Evolutionary conservation across 306 rosid species (phyloP), one percentile per base, ranked within the genome.

Genomic region (Carpinus fangiana): DNA sequence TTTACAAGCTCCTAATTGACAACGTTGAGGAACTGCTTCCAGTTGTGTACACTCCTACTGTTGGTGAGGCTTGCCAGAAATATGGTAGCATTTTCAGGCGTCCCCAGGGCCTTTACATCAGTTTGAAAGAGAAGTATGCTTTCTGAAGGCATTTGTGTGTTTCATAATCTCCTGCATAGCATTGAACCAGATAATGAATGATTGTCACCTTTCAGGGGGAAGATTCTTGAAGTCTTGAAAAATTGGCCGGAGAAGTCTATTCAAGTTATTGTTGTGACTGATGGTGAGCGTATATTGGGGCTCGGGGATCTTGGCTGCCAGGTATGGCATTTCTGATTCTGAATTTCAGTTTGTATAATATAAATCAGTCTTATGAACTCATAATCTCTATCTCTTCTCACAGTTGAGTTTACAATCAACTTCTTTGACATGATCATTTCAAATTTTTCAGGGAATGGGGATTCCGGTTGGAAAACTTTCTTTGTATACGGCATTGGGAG

Each of bases 281-380:
- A 95, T 65, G 98, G 98, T 43, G 98, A 95, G 88, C 98, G 98
- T 66, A 95, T 95, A 75, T 78, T 95, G 82, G 98, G 98, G 78
- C 98, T 95, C 10, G 98, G 98, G 71, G 98, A 95, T 87, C 98
- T 95, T 60, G 98, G 98, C 59, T 89, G 97, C 89, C 98, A 95
- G 97, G 98, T 94, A 78, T 38, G 34, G 14, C 46, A 31, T 13
- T 38, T 38, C 59, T 70, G 36, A 13, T 51, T 70, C 56, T 78
- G 31, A 57, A 26, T 48, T 76, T 74, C 74, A 68, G 18, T 45
- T 55, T 34, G 7, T 38, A 1, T 45, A 8, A 26, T 70, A 21
- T 79, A 82, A 75, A 16, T 61, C 55, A 45, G 55, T 20, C 52
- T 21, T 53, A 31, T 2, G 46, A 26, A 16, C 4, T 78, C n/a